Evolutionary conservation across 129 eudicot genomes (phyloP).

Genomic region (Flaveria trinervia): DNA sequence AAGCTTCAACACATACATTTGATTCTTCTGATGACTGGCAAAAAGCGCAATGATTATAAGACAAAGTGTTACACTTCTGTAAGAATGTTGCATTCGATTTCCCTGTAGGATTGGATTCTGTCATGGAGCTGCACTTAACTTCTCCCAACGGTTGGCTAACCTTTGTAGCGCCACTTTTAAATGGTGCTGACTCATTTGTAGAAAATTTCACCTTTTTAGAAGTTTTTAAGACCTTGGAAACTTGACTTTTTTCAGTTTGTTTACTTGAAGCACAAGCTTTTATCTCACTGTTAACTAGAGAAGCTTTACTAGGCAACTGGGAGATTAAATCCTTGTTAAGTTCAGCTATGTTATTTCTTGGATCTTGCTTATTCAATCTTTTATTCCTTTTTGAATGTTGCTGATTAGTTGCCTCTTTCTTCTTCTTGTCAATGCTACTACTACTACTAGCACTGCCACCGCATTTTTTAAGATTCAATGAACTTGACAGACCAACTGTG

Average conservation of each 20-base stretch:
- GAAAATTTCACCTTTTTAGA: slow-evolving; percentile 41
- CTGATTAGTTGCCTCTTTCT: slow-evolving; percentile 15
- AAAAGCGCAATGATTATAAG: slow-evolving; percentile 56
- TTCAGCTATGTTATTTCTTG: slow-evolving; percentile 12
- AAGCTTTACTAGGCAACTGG: slow-evolving; percentile 14
- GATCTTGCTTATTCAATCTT: slow-evolving; percentile 29
- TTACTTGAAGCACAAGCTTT: slow-evolving; percentile 20
- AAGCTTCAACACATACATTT: slow-evolving; percentile 43
- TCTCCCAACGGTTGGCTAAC: slow-evolving; percentile 26
- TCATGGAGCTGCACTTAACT: slow-evolving; percentile 10
- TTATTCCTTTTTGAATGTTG: slow-evolving; percentile 24
- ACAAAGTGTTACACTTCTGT: slow-evolving; percentile 42
- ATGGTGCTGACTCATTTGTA: slow-evolving; percentile 23
- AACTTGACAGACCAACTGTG: background rate
- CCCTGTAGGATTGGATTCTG: slow-evolving; percentile 10
- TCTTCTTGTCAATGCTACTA: background rate
- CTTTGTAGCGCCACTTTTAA: slow-evolving; percentile 23
- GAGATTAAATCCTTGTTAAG: slow-evolving; percentile 14
- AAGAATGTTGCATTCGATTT: slow-evolving; percentile 29
- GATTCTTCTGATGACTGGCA: slow-evolving; percentile 72
- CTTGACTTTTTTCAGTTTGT: slow-evolving; percentile 9
- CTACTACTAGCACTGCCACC: slow-evolving; percentile 14
- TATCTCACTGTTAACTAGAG: slow-evolving; percentile 14
- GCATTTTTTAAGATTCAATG: slow-evolving; percentile 17
- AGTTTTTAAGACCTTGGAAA: slow-evolving; percentile 15